These are phyloP conservation scores for Trichoderma hamatum DNA, from an alignment of 2,329 filamentous ascomycete species.

Conservation along the genomic window DNA sequence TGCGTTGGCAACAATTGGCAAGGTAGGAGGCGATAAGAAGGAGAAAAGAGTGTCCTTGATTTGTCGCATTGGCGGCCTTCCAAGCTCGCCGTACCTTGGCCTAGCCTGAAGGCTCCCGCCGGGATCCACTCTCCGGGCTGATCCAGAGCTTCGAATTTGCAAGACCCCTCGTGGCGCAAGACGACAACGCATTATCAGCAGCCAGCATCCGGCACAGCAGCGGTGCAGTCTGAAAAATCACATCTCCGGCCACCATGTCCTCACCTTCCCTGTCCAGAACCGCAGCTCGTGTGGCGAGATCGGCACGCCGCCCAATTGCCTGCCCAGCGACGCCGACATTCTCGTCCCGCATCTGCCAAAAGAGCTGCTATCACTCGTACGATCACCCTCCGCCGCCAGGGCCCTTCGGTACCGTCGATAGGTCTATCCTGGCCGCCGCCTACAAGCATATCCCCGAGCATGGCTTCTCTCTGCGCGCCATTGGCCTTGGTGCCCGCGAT, in stretches of 20 bases:
- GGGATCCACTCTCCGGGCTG: neutral
- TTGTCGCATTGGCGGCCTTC: neutral
- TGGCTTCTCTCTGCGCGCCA: conserved; percentile 77
- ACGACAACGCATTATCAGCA: neutral
- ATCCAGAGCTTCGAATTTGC: conserved; percentile 2
- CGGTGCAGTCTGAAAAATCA: neutral
- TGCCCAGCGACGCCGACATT: neutral
- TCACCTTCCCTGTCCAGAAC: conserved; percentile 8
- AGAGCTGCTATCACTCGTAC: conserved; percentile 68
- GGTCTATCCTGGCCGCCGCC: conserved; percentile 78
- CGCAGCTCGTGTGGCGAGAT: conserved; percentile 1
- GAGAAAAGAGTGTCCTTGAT: neutral
- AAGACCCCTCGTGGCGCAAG: conserved; percentile 13
- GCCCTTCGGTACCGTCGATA: conserved; percentile 70
- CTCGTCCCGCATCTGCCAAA: neutral
- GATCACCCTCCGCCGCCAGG: conserved; percentile 62
- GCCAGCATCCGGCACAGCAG: neutral
- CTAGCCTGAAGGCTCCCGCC: neutral
- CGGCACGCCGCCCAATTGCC: conserved; percentile 8
- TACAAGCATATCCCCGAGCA: conserved; percentile 75
- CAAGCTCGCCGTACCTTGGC: neutral
- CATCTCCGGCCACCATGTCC: neutral
- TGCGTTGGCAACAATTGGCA: neutral
- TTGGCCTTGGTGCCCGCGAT: conserved; percentile 79
- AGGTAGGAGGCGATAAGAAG: neutral